Conservation (phyloP, 192 early-diverging fungal species). For the Rhizophlyctis rosea region DNA sequence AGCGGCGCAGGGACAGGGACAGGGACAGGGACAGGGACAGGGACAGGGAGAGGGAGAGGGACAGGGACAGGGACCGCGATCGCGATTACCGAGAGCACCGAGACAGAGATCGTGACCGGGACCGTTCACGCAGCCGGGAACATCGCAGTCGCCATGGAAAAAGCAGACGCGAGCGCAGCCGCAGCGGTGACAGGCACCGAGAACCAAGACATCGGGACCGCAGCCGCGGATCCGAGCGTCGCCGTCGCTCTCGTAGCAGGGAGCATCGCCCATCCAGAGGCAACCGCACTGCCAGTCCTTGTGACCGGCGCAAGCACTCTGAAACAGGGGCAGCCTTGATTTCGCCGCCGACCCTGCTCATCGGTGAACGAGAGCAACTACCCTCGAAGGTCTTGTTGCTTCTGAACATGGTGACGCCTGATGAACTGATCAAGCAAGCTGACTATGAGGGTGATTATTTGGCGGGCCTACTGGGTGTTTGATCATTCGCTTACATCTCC, state of each 20-base stretch:
- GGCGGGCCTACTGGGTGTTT: too few relatives aligned
- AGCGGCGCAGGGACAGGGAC: too few relatives aligned
- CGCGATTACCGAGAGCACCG: conserved; percentile 35
- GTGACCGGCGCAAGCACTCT: conserved; percentile 9
- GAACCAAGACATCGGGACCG: conserved; percentile 15
- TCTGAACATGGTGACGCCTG: conserved; percentile 89
- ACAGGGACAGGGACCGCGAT: conserved; percentile 25
- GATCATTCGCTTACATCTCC: too few relatives aligned
- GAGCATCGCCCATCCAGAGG: conserved; percentile 7
- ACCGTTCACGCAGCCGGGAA: too few relatives aligned
- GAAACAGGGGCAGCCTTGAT: too few relatives aligned
- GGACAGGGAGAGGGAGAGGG: not conserved
- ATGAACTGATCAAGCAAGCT: conserved; percentile 80
- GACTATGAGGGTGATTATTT: conserved; percentile 72
- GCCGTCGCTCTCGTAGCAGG: not conserved
- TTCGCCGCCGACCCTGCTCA: not conserved
- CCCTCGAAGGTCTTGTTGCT: conserved; percentile 83
- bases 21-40: not conserved
- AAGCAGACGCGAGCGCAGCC: conserved; percentile 40
- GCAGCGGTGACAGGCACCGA: conserved; percentile 27
- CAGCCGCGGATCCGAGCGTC: conserved; percentile 14
- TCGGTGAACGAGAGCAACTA: conserved; percentile 11
- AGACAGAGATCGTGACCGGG: conserved; percentile 52
- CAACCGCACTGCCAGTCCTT: conserved; percentile 20
- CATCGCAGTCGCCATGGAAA: conserved; percentile 36